Base-by-base conservation (phyloP, 805 yeast genomes). In the Hanseniaspora nectarophila region DNA sequence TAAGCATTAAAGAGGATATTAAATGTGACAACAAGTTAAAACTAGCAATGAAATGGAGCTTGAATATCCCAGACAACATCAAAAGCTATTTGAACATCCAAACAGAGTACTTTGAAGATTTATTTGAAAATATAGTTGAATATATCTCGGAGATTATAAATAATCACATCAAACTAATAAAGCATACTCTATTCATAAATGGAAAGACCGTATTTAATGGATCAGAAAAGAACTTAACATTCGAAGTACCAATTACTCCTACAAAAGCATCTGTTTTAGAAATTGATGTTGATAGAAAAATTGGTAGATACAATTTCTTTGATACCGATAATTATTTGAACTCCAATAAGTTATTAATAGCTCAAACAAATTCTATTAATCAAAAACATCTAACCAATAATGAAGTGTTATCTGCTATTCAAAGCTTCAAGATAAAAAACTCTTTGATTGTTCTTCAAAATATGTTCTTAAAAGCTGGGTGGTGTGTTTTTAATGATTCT, bases 381-480 rank as follows among this genome's bases (percentile, higher is more conserved):
- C 58, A 60, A 45, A 60, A 63, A 4, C 59, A 33, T 23, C 12
- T 60, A 23, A 57, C 53, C 18, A 54, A 61, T 5, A 60, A 56
- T 24, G 66, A 64, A 35, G 53, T 64, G 34, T 58, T 59, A 10
- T 56, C 53, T 28, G 59, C 63, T 21, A 53, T 66, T 23, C 67
- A 62, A 34, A 59, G 54, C 24, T 56, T 66, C 21, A 64, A 63
- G 52, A 48, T 65, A 39, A 67, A 64, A 42, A 65, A 64, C 45
- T 63, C 63, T 12, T 60, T 59, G 1, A 58, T 58, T 18, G 59
- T 63, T n/a, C 39, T 66, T 12, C 55, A 59, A 9, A 63, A 64
- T 43, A 65, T 66, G 68, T 64, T 66, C 54, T 64, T 62, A 40
- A 66, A 65, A 51, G 63, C 67, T 4, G 67, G 67, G 21, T 66